Conservation (phyloP, 2,329 filamentous ascomycete species). For the Septoria linicola region DNA sequence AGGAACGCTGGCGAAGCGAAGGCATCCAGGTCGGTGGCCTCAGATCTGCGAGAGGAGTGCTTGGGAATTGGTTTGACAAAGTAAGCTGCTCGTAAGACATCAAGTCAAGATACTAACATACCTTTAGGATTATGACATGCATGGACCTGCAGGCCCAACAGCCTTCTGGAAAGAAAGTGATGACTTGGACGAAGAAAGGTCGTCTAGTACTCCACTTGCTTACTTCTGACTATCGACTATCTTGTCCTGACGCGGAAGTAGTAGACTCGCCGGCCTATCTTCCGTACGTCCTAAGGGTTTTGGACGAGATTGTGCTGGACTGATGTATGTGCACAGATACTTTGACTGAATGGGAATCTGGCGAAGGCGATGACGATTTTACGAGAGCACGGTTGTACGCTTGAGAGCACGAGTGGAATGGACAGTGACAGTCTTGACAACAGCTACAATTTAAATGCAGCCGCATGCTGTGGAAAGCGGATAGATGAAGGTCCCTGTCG, state of each 20-base stretch:
- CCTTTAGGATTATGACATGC: conserved; percentile 61
- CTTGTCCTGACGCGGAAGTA: conserved; percentile 9
- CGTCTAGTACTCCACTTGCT: conserved; percentile 27
- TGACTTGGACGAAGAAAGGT: conserved; percentile 38
- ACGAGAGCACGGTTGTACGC: too few relatives aligned
- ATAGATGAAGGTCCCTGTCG: too few relatives aligned
- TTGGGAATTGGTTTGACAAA: conserved; percentile 79
- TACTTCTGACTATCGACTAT: conserved; percentile 23
- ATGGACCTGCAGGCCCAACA: conserved; percentile 71
- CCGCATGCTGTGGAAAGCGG: too few relatives aligned
- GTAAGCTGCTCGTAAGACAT: conserved; percentile 36
- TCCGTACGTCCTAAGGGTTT: conserved; percentile 9
- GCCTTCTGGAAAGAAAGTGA: conserved; percentile 75
- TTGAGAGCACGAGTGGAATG: too few relatives aligned
- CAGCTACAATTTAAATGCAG: too few relatives aligned
- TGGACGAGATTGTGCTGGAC: conserved; percentile 12
- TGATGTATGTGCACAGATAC: conserved; percentile 5
- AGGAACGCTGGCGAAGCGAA: conserved; percentile 75
- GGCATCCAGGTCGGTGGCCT: conserved; percentile 71
- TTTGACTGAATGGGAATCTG: conserved; percentile 1
- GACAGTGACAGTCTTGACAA: too few relatives aligned
- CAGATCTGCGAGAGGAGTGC: conserved; percentile 62
- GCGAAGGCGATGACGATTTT: too few relatives aligned
- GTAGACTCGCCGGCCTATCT: conserved; percentile 6
- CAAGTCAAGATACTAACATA: background rate